phyloP scores from a whole-genome alignment of 1,139 yeast genomes.

The Geotrichum histeridarum region DNA sequence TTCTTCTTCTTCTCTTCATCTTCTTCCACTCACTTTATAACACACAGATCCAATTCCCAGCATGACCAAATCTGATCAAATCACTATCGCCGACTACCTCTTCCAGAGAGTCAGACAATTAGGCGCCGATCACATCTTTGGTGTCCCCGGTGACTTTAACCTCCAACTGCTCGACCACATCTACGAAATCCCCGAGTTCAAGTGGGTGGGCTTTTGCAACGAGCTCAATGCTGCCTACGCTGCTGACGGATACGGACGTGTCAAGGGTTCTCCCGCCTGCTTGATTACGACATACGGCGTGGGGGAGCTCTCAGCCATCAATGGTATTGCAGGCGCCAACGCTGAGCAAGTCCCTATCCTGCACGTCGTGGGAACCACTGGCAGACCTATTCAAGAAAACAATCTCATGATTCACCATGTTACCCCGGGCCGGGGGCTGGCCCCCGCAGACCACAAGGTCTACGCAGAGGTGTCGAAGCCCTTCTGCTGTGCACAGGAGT shows the following conservation, averaged over 20 bases:
- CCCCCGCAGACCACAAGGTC: slow-evolving; percentile 55
- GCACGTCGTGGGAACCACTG: slow-evolving; percentile 78
- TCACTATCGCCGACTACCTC: slow-evolving; percentile 54
- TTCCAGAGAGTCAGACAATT: slow-evolving; percentile 55
- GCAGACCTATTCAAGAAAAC: slow-evolving; percentile 43
- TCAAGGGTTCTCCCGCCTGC: slow-evolving; percentile 41
- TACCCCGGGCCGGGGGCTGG: slow-evolving; percentile 45
- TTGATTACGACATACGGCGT: slow-evolving; percentile 67
- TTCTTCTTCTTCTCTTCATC: neutral
- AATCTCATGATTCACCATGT: slow-evolving; percentile 57
- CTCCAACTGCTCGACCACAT: slow-evolving; percentile 61
- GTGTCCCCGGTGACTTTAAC: slow-evolving; percentile 80
- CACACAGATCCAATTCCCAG: neutral
- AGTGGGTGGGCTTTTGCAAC: slow-evolving; percentile 60
- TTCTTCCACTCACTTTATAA: neutral
- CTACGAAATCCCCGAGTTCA: slow-evolving; percentile 51
- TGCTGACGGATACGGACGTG: slow-evolving; percentile 72
- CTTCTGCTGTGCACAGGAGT: slow-evolving; percentile 55
- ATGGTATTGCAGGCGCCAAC: slow-evolving; percentile 78
- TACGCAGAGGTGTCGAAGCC: slow-evolving; percentile 59
- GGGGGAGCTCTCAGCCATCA: slow-evolving; percentile 80
- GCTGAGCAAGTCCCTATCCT: slow-evolving; percentile 75
- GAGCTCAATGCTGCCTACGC: slow-evolving; percentile 68
- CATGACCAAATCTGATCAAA: slow-evolving; percentile 20
- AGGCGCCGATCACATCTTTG: slow-evolving; percentile 62